Percentiles rank a stretch among this genome's conserved stretches.
Evolutionary conservation across 2,329 filamentous ascomycete genomes (phyloP).

Genomic region (Pseudocercospora vitis): DNA sequence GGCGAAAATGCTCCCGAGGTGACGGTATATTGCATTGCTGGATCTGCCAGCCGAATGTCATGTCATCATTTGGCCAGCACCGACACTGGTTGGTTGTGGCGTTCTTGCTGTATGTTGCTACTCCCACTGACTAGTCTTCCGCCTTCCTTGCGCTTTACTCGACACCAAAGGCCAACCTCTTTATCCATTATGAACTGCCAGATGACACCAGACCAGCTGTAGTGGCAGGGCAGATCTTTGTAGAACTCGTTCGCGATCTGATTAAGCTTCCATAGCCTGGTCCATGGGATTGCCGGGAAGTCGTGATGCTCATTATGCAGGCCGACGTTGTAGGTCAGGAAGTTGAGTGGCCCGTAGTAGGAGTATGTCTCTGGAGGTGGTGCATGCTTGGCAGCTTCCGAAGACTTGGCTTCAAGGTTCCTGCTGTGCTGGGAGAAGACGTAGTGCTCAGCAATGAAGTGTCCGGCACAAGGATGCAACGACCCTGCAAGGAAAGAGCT

Average conservation of each 20-base stretch:
- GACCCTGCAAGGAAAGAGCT: conserved; percentile 92
- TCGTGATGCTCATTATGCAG: conserved; percentile 99
- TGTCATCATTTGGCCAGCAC: conserved; percentile 14
- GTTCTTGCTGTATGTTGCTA: conserved; percentile 5
- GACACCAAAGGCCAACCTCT: conserved; percentile 83
- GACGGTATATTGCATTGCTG: background rate
- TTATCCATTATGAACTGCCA: conserved; percentile 95
- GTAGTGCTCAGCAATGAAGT: conserved; percentile 96
- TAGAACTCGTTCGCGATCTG: conserved; percentile 89
- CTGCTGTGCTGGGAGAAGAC: conserved; percentile 57
- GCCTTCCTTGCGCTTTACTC: conserved; percentile 87
- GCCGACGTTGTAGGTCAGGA: conserved; percentile 94
- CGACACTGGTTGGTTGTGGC: conserved; percentile 21
- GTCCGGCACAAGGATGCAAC: conserved; percentile 89
- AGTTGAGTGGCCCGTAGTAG: conserved; percentile 91
- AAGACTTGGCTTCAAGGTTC: conserved; percentile 36
- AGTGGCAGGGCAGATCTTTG: conserved; percentile 77
- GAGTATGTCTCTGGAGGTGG: conserved; percentile 88
- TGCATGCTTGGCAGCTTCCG: conserved; percentile 48
- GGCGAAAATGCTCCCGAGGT: background rate
- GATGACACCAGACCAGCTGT: conserved; percentile 88
- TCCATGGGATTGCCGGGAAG: conserved; percentile 97
- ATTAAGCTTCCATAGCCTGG: conserved; percentile 73
- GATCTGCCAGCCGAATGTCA: background rate
- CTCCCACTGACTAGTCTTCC: conserved; percentile 57